A percentile compares a stretch with the other conserved stretches of the same genome.
Evolutionary conservation across 805 yeast genomes (phyloP).

Genomic region (Candida maesae): DNA sequence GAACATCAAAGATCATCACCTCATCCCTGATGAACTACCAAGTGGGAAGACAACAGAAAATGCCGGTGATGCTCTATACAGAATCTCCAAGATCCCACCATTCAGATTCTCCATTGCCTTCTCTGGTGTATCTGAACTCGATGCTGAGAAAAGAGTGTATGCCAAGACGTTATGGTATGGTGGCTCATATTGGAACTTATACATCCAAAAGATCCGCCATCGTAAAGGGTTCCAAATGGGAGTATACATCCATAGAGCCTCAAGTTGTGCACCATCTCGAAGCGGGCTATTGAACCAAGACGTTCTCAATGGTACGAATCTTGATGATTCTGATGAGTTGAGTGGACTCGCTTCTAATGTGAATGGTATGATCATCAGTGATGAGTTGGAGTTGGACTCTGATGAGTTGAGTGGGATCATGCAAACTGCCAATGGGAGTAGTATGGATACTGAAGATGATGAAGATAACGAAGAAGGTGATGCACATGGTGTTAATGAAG

Average conservation of each 20-base stretch:
- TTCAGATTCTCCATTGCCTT: slow-evolving; percentile 52
- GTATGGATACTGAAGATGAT: slow-evolving; percentile 19
- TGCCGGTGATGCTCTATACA: slow-evolving; percentile 19
- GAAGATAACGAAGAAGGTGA: slow-evolving; percentile 20
- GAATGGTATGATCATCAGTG: slow-evolving; percentile 10
- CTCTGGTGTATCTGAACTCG: slow-evolving; percentile 41
- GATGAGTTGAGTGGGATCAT: slow-evolving; percentile 6
- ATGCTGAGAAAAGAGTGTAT: slow-evolving; percentile 44
- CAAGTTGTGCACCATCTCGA: slow-evolving; percentile 34
- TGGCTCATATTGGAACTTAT: slow-evolving; percentile 58
- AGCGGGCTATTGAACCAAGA: slow-evolving; percentile 40
- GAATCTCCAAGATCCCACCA: slow-evolving; percentile 47
- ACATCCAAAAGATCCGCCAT: slow-evolving; percentile 44
- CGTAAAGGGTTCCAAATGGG: slow-evolving; percentile 48
- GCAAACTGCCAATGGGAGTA: slow-evolving; percentile 12
- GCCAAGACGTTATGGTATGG: slow-evolving; percentile 55
- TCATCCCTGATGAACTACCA: slow-evolving; percentile 14
- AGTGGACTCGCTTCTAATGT: slow-evolving; percentile 8
- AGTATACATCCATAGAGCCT: slow-evolving; percentile 51
- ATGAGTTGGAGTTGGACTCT: slow-evolving; percentile 3
- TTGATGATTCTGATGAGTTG: slow-evolving; percentile 9
- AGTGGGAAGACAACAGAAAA: slow-evolving; percentile 23
- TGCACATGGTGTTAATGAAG: no score
- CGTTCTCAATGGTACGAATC: slow-evolving; percentile 20
- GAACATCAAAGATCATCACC: slow-evolving; percentile 26